Conservation (phyloP, 1,284 basidiomycete genomes). For the Ustilago tritici region DNA sequence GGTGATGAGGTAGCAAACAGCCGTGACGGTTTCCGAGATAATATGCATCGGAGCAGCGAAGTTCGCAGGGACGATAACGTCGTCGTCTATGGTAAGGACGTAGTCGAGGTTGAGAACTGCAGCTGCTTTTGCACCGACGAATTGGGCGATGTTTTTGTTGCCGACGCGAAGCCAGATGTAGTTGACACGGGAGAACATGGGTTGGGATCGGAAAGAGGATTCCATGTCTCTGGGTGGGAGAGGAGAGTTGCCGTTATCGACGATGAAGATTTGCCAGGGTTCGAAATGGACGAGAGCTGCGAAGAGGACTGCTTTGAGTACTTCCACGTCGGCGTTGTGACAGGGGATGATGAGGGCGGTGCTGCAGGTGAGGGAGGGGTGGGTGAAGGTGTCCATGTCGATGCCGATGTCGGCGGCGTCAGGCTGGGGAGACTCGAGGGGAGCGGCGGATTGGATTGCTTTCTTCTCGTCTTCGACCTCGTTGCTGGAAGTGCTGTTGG, state of each 20-base stretch:
- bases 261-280: slow-evolving; percentile 46
- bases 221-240: slow-evolving; percentile 30
- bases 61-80: slow-evolving; percentile 44
- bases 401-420: slow-evolving; percentile 14
- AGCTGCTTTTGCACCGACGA: slow-evolving; percentile 37
- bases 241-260: slow-evolving; percentile 39
- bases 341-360: slow-evolving; percentile 44
- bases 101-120: slow-evolving; percentile 31
- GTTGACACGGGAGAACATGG: slow-evolving; percentile 40
- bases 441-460: neutral
- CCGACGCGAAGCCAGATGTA: slow-evolving; percentile 45
- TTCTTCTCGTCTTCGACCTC: slow-evolving; percentile 26
- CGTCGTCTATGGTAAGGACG: slow-evolving; percentile 47
- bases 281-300: slow-evolving; percentile 42
- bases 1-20: slow-evolving; percentile 44
- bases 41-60: slow-evolving; percentile 44
- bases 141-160: slow-evolving; percentile 50
- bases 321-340: slow-evolving; percentile 41
- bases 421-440: neutral
- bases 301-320: slow-evolving; percentile 38
- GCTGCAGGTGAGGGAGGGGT: slow-evolving; percentile 37
- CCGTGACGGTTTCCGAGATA: slow-evolving; percentile 28
- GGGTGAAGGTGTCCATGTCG: slow-evolving; percentile 27
- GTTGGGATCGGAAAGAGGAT: slow-evolving; percentile 24
- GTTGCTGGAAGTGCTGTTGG: slow-evolving; percentile 4